phyloP scores from a whole-genome alignment of 331 rosid genomes.

The Stylosanthes scabra region DNA sequence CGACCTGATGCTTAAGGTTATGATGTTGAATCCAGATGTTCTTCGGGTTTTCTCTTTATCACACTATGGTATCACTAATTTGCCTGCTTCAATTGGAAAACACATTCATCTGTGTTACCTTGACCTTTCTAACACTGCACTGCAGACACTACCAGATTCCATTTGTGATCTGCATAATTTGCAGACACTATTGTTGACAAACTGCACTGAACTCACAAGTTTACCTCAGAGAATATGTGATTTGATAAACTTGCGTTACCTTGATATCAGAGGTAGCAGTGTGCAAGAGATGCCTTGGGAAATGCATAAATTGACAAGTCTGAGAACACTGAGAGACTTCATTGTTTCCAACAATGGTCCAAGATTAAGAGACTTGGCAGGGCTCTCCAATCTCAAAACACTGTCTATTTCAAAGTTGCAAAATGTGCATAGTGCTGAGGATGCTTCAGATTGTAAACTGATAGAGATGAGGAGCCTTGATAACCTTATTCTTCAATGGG shows the following conservation, averaged over 20 bases:
- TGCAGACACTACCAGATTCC: slow-evolving; percentile 37
- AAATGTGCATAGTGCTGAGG: slow-evolving; percentile 20
- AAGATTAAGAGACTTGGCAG: slow-evolving; percentile 24
- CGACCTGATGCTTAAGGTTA: background rate
- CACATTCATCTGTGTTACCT: slow-evolving; percentile 33
- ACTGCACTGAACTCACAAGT: slow-evolving; percentile 22
- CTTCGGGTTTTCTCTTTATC: slow-evolving; percentile 24
- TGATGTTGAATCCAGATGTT: slow-evolving; percentile 18
- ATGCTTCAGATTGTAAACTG: slow-evolving; percentile 22
- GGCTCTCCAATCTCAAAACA: slow-evolving; percentile 34
- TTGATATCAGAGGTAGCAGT: slow-evolving; percentile 28
- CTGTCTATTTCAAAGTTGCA: slow-evolving; percentile 36
- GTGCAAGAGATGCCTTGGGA: slow-evolving; percentile 40
- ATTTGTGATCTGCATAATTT: slow-evolving; percentile 26
- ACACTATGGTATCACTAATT: slow-evolving; percentile 24
- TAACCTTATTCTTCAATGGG: slow-evolving; percentile 39
- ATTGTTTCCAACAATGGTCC: slow-evolving; percentile 22
- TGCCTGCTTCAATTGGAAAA: slow-evolving; percentile 32
- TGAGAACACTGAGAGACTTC: slow-evolving; percentile 24
- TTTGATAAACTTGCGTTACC: slow-evolving; percentile 37
- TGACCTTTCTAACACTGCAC: slow-evolving; percentile 36
- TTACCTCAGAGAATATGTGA: slow-evolving; percentile 28
- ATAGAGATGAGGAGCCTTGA: slow-evolving; percentile 31
- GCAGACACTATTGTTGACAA: slow-evolving; percentile 33
- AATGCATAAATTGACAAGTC: slow-evolving; percentile 36